phyloP scores from a whole-genome alignment of 2,329 filamentous ascomycete genomes.

The Trichoderma guizhouense region DNA sequence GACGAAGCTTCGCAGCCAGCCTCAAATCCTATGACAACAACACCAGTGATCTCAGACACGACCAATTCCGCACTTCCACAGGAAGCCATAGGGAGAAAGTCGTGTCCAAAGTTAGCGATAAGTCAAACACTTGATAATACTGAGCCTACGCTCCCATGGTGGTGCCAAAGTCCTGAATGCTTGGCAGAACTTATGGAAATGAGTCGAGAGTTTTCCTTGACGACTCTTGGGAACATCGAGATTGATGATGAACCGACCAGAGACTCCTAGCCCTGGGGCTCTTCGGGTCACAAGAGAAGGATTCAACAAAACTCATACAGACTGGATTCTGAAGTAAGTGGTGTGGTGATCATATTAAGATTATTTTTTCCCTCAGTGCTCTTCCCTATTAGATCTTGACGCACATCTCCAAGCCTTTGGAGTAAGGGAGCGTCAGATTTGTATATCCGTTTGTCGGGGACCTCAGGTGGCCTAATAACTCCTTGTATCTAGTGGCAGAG shows the following conservation, averaged over 20 bases:
- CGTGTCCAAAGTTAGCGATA: neutral
- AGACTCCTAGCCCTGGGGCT: neutral
- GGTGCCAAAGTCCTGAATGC: neutral
- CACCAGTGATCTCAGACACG: neutral
- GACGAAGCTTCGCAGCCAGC: neutral
- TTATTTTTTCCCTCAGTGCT: fast-evolving
- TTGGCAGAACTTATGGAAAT: neutral
- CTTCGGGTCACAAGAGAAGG: neutral
- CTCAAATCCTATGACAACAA: neutral
- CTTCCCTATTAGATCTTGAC: constrained; percentile 17
- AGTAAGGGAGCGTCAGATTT: constrained; percentile 34
- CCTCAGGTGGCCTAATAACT: constrained; percentile 46
- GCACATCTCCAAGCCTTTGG: constrained; percentile 32
- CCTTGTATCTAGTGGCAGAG: constrained; percentile 41
- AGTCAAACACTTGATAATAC: neutral
- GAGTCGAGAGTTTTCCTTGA: neutral
- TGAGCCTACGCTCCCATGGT: neutral
- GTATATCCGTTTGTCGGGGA: constrained; percentile 48
- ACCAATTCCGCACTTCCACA: neutral
- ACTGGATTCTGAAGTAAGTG: neutral
- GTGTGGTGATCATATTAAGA: neutral
- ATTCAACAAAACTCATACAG: neutral
- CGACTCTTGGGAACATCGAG: neutral
- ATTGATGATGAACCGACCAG: neutral
- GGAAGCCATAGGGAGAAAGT: neutral